Percentiles rank a stretch among this genome's conserved stretches.
phyloP scores from a whole-genome alignment of 345 rosid species.

The Acer negundo region DNA sequence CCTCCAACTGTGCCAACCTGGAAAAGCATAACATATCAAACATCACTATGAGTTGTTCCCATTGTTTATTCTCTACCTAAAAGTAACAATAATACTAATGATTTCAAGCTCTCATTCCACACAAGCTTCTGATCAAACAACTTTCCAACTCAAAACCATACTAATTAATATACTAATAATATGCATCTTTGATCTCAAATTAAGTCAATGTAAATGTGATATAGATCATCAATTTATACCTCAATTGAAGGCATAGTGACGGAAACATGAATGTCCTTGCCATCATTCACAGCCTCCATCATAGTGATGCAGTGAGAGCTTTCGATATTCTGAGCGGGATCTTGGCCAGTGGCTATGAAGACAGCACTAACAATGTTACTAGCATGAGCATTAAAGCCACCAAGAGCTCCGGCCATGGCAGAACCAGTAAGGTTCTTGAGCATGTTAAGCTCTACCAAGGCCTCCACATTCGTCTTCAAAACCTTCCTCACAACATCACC shows the following conservation, averaged over 20 bases:
- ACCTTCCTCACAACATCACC: slow-evolving; percentile 66
- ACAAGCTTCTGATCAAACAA: background rate
- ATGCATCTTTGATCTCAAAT: background rate
- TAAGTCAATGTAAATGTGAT: background rate
- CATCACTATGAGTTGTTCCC: background rate
- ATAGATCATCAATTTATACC: slow-evolving; percentile 32
- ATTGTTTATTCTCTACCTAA: background rate
- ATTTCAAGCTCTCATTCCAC: background rate
- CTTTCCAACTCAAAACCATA: background rate
- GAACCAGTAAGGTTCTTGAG: slow-evolving; percentile 76
- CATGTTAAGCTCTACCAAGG: slow-evolving; percentile 77
- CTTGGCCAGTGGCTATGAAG: slow-evolving; percentile 74
- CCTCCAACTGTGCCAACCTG: slow-evolving; percentile 84
- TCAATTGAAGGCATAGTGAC: slow-evolving; percentile 78
- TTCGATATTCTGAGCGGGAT: slow-evolving; percentile 77
- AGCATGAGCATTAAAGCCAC: slow-evolving; percentile 84
- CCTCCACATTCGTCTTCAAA: slow-evolving; percentile 58
- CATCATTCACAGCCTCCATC: slow-evolving; percentile 69
- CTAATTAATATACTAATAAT: background rate
- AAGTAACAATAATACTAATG: background rate
- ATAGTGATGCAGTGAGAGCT: slow-evolving; percentile 77
- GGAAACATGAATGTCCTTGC: slow-evolving; percentile 68
- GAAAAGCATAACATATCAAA: background rate
- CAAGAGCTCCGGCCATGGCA: slow-evolving; percentile 78
- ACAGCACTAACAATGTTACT: slow-evolving; percentile 64